These are phyloP conservation scores for Neophaeococcomyces mojaviensis DNA, from an alignment of 2,329 filamentous ascomycete genomes.

Conservation along the genomic window DNA sequence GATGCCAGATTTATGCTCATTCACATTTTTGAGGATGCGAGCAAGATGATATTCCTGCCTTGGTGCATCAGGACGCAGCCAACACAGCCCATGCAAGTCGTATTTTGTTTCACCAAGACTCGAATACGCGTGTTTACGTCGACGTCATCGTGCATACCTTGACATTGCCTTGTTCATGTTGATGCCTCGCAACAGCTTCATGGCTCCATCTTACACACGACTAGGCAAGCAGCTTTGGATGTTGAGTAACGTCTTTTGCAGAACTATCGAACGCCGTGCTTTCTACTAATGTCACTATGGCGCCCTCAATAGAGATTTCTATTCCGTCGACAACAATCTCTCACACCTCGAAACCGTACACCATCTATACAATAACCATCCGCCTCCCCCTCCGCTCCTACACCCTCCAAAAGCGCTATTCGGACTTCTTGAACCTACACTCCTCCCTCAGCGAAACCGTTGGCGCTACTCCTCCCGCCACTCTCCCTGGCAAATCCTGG, in stretches of 20 bases:
- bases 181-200: neutral
- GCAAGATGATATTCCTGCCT: neutral
- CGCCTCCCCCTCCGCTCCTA: constrained; percentile 54
- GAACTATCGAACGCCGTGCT: too few relatives aligned
- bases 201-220: neutral
- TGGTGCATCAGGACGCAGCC: neutral
- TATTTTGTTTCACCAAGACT: neutral
- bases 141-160: neutral
- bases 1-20: neutral
- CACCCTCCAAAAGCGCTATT: constrained; percentile 56
- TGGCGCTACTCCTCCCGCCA: constrained; percentile 43
- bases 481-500: constrained; percentile 55
- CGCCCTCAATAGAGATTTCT: constrained; percentile 37
- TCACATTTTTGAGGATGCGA: neutral
- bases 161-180: too few relatives aligned
- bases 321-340: constrained; percentile 44
- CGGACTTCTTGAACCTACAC: constrained; percentile 54
- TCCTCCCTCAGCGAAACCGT: constrained; percentile 43
- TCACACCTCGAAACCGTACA: constrained; percentile 48
- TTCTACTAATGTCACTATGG: constrained; percentile 32
- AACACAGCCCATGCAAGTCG: neutral
- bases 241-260: too few relatives aligned
- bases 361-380: constrained; percentile 54
- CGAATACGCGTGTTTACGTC: constrained; percentile 3
- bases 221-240: too few relatives aligned